Evolutionary conservation across 768 basidiomycete genomes (phyloP), one percentile per base, ranked within the genome.

Genomic region (Serendipita vermifera): DNA sequence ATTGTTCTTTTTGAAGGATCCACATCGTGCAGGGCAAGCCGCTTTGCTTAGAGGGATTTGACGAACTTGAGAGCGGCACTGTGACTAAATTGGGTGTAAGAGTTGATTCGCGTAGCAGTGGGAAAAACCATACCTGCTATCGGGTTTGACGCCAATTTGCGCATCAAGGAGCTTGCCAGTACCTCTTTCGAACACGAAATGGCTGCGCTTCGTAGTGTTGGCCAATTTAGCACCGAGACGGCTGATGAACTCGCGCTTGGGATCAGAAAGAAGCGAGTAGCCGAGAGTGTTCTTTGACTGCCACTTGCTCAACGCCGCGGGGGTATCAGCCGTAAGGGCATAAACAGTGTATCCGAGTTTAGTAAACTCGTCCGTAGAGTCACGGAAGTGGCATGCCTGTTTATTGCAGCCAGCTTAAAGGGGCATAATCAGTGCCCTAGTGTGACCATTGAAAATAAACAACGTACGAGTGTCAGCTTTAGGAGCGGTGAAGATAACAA

Each of bases 381-480:
- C 92, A 17, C 90, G 77, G 75, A 87, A 98, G 3, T 83, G 86
- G 66, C 93, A 97, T 0, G 93, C 92, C 67, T 97, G 92, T 33
- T 71, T 83, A 2, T 91, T 97, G 71, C 93, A 96, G 31, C 93
- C 91, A 55, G 85, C 86, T 87, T 59, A 6, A 53, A 20, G n/a
- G 26, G 22, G 39, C 36, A 41, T 14, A 59, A 38, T 32, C 32
- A 54, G 55, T 41, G n/a, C n/a, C n/a, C 15, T 20, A 41, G 5
- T 41, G 15, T n/a, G 9, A 41, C 39, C 27, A 39, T 57, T 46
- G 56, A 54, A 57, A 33, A 20, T 29, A 29, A 46, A 61, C 68
- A 27, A 72, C 83, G 61, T 62, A 90, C 84, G 81, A 17, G 87
- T 90, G 70, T 89, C 87, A 38, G 85, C 88, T 69, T 83, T 91